Evolutionary conservation across 1,284 basidiomycete species (phyloP).

Genomic region (Pascua sp.): DNA sequence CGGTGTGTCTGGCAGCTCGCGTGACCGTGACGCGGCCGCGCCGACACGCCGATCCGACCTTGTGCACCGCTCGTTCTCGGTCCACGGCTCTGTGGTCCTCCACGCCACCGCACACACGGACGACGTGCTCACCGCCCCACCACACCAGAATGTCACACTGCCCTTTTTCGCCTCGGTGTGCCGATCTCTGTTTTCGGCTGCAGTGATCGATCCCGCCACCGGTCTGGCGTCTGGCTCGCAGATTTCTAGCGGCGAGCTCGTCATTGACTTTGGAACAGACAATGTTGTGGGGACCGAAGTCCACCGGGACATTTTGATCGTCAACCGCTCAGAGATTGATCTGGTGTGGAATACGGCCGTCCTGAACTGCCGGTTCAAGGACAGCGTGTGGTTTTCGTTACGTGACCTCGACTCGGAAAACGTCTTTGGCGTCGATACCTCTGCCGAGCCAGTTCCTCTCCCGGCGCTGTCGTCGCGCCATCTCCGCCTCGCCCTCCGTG

Average conservation of each 20-base stretch:
- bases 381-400: constrained; percentile 43
- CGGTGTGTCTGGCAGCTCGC: not conserved
- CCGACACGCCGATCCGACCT: constrained; percentile 20
- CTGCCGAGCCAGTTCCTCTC: constrained; percentile 39
- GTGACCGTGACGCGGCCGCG: not conserved
- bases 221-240: constrained; percentile 33
- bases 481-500: constrained; percentile 35
- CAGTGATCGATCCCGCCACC: constrained; percentile 37
- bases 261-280: constrained; percentile 43
- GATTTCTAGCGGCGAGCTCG: constrained; percentile 33
- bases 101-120: constrained; percentile 23
- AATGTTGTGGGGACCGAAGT: constrained; percentile 37
- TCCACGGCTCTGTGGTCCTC: constrained; percentile 42
- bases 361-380: constrained; percentile 37
- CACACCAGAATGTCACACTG: constrained; percentile 28
- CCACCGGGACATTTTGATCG: constrained; percentile 43
- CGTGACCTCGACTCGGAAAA: constrained; percentile 48
- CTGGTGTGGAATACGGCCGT: constrained; percentile 42
- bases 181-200: constrained; percentile 41
- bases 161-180: constrained; percentile 48
- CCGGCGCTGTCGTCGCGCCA: constrained; percentile 44
- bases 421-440: constrained; percentile 44
- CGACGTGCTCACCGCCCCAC: constrained; percentile 4
- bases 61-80: constrained; percentile 40
- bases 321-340: constrained; percentile 47